Conservation (phyloP, 108 stramenopile species). For the Nitzschia palea region DNA sequence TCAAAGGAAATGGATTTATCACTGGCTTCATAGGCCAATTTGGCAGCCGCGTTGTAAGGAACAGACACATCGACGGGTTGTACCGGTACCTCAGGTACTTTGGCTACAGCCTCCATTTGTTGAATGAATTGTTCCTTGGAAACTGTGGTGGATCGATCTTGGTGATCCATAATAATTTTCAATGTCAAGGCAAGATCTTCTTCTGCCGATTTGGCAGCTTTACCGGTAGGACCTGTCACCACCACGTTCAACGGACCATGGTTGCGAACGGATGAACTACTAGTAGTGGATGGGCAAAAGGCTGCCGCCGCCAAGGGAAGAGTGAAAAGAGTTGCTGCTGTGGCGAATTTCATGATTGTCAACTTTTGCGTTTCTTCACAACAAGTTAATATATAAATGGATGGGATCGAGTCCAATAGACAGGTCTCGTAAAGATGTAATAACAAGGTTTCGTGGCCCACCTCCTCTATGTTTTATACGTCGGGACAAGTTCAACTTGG, state of each 20-base stretch:
- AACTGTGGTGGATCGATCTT: constrained; percentile 37
- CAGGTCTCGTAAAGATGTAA: too few species aligned
- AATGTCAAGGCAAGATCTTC: constrained; percentile 55
- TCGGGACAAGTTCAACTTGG: too few species aligned
- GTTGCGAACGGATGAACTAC: neutral
- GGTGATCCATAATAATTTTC: constrained; percentile 52
- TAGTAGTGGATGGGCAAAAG: constrained; percentile 16
- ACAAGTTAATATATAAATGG: too few species aligned
- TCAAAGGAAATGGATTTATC: constrained; percentile 39
- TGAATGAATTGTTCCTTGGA: constrained; percentile 45
- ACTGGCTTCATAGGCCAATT: constrained; percentile 36
- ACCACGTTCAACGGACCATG: constrained; percentile 16
- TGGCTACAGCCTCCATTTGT: constrained; percentile 35
- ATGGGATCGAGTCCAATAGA: too few species aligned
- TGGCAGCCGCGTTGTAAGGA: constrained; percentile 46
- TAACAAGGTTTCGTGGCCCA: too few species aligned
- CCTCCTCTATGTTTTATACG: too few species aligned
- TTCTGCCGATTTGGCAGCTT: constrained; percentile 41
- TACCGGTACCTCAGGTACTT: neutral
- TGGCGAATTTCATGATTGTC: constrained; percentile 26
- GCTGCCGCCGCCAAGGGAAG: constrained; percentile 18
- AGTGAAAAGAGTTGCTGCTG: constrained; percentile 22
- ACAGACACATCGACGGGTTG: constrained; percentile 31
- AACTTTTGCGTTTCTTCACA: too few species aligned
- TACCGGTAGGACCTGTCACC: constrained; percentile 34